phyloP scores from a whole-genome alignment of 345 rosid species.

The Eucalyptus sideroxylon region DNA sequence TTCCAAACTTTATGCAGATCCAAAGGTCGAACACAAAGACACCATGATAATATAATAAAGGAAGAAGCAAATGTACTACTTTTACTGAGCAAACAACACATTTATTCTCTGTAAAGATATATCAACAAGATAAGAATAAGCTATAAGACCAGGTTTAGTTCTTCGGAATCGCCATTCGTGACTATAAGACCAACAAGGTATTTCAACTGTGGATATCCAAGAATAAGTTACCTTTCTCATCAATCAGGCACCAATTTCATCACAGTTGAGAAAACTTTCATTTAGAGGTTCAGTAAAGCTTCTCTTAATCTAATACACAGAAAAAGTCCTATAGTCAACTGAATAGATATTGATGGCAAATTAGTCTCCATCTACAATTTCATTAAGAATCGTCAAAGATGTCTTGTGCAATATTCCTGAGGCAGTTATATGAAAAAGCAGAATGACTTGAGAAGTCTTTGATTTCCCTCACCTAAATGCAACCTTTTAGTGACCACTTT shows the following conservation, averaged over 20 bases:
- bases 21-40: not conserved
- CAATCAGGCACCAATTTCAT: not conserved
- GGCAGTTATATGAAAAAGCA: not conserved
- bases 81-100: not conserved
- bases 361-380: not conserved
- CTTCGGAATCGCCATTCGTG: not conserved
- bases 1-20: not conserved
- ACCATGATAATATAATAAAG: not conserved
- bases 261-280: not conserved
- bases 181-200: not conserved
- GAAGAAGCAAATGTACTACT: not conserved
- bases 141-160: not conserved
- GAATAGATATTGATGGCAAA: not conserved
- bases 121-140: not conserved
- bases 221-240: not conserved
- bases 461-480: not conserved
- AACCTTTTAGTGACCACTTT: not conserved
- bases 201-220: not conserved
- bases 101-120: not conserved
- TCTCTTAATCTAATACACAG: not conserved
- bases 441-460: not conserved
- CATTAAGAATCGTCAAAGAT: not conserved
- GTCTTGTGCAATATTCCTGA: not conserved
- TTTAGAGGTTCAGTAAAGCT: not conserved
- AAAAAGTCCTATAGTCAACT: not conserved